A percentile compares a stretch with the other conserved stretches of the same genome.
Conservation (phyloP, 139 green algal genomes). For the Marvania coccoides region DNA sequence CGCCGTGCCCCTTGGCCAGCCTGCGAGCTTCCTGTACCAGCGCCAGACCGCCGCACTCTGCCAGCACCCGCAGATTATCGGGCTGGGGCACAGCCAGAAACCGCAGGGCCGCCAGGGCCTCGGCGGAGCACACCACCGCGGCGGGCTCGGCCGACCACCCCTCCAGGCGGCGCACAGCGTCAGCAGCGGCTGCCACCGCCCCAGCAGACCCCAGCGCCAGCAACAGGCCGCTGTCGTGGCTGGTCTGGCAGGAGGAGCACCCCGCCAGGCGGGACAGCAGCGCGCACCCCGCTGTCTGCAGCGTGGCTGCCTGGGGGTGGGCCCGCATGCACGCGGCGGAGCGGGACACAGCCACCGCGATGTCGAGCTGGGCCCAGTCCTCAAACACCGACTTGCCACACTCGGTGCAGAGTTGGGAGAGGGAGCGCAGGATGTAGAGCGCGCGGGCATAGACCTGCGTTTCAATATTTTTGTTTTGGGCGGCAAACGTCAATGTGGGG, state of each 20-base stretch:
- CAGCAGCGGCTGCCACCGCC: constrained; percentile 1
- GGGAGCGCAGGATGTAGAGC: background rate
- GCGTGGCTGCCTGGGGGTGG: background rate
- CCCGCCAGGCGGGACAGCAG: constrained; percentile 1
- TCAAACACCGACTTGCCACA: constrained; percentile 1
- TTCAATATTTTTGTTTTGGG: too few species aligned
- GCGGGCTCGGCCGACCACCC: background rate
- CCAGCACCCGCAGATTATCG: background rate
- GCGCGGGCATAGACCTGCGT: background rate
- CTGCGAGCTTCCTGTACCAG: background rate
- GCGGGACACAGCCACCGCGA: background rate
- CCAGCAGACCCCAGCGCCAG: background rate
- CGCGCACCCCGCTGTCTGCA: background rate
- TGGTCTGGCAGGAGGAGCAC: background rate
- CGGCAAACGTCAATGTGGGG: too few species aligned
- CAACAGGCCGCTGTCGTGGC: background rate
- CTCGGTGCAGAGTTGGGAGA: background rate
- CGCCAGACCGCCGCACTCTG: background rate
- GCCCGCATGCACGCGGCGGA: background rate
- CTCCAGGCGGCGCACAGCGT: background rate
- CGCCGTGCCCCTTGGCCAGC: background rate
- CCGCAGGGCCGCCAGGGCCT: background rate
- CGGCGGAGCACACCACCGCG: background rate
- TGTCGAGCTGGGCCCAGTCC: background rate
- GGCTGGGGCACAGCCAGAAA: background rate